Conservation (phyloP, 129 eudicot species). For the Escallonia rubra region DNA sequence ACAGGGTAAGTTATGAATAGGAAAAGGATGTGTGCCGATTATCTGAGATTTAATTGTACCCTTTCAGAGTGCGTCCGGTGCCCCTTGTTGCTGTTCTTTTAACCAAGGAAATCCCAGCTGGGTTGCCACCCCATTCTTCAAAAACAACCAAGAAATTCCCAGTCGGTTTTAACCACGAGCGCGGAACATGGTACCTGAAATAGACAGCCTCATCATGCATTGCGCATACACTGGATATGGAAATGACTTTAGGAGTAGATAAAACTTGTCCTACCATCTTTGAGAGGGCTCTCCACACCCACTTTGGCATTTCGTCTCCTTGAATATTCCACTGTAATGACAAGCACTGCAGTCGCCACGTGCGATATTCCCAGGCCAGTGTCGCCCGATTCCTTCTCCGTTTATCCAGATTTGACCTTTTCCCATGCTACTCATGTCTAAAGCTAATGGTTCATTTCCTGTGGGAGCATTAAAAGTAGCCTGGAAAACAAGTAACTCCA, state of each 20-base stretch:
- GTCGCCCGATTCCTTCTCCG: conserved; percentile 68
- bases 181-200: conserved; percentile 80
- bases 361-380: conserved; percentile 72
- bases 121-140: conserved; percentile 78
- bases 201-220: conserved; percentile 9
- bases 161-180: conserved; percentile 59
- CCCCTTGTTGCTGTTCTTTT: conserved; percentile 27
- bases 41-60: too few species aligned
- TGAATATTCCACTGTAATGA: conserved; percentile 54
- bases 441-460: conserved; percentile 70
- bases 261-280: conserved; percentile 53
- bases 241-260: neutral
- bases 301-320: conserved; percentile 61
- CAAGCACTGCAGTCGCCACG: conserved; percentile 58
- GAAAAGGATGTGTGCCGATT: neutral
- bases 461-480: conserved; percentile 66
- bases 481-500: conserved; percentile 20
- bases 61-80: neutral
- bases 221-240: neutral
- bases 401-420: conserved; percentile 83
- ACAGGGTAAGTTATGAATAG: neutral
- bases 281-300: conserved; percentile 77
- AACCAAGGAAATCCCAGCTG: conserved; percentile 53
- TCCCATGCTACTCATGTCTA: conserved; percentile 82
- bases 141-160: conserved; percentile 62